phyloP scores from a whole-genome alignment of 2,329 filamentous ascomycete genomes.

The Curvularia spicifera region DNA sequence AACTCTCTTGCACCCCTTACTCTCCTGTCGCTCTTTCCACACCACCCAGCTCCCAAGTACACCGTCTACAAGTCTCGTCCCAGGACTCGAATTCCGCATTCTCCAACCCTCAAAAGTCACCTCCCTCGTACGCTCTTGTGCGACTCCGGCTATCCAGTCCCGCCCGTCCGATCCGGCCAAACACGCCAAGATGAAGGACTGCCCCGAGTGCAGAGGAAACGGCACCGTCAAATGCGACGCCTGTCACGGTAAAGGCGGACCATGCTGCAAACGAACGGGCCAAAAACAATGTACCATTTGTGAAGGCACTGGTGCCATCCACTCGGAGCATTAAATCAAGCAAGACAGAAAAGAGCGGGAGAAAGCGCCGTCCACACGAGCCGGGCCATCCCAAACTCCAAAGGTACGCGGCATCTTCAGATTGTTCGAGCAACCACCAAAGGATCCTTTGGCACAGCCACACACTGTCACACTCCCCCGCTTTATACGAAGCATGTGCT shows the following conservation, averaged over 20 bases:
- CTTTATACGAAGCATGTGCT: not conserved
- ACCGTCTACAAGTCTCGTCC: not conserved
- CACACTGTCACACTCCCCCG: not conserved
- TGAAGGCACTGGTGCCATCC: conserved; percentile 44
- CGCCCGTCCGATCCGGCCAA: conserved; percentile 13
- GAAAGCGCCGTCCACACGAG: not conserved
- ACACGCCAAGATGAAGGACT: conserved; percentile 37
- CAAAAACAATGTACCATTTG: conserved; percentile 40
- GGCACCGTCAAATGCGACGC: conserved; percentile 43
- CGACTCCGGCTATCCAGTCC: conserved; percentile 16
- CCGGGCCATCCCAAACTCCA: not conserved
- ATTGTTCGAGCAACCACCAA: not conserved
- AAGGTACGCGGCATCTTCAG: not conserved
- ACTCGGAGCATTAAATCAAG: conserved; percentile 33
- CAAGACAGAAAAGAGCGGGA: not conserved
- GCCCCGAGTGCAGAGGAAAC: conserved; percentile 43
- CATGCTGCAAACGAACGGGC: conserved; percentile 38
- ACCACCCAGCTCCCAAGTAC: not conserved
- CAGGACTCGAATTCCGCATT: not conserved
- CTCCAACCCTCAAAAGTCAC: no score
- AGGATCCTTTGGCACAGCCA: not conserved
- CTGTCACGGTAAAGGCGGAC: conserved; percentile 41
- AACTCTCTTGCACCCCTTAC: conserved; percentile 8
- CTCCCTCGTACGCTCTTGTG: not conserved
- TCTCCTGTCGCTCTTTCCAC: not conserved